These are phyloP conservation scores for Piromyces sp. DNA, from an alignment of 192 early-diverging fungal species.

Conservation along the genomic window DNA sequence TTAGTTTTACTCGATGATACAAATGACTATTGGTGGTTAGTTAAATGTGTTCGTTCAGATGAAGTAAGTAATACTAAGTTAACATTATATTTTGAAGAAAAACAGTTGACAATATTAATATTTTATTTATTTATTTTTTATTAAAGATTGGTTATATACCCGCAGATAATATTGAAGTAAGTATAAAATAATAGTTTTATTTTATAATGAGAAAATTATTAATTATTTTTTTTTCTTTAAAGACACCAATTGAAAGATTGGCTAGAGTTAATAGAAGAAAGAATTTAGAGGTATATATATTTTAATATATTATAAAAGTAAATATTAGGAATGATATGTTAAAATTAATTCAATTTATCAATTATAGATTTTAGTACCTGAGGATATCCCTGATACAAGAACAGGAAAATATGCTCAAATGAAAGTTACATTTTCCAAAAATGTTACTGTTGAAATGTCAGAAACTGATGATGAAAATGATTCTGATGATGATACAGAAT, in stretches of 20 bases:
- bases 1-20: slow-evolving; percentile 63
- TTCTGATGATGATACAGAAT: not conserved
- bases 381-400: not conserved
- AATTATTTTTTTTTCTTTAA: not conserved
- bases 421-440: not conserved
- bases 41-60: slow-evolving; percentile 4
- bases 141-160: slow-evolving; percentile 70
- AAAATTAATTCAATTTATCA: too few species aligned
- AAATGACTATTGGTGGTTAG: slow-evolving; percentile 71
- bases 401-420: not conserved
- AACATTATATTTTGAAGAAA: slow-evolving; percentile 14
- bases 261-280: not conserved
- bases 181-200: too few species aligned
- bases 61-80: slow-evolving; percentile 9
- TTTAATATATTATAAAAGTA: too few species aligned
- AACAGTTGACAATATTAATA: too few species aligned
- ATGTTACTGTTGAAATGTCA: not conserved
- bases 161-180: slow-evolving; percentile 71
- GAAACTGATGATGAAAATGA: not conserved
- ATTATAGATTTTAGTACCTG: not conserved
- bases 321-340: too few species aligned
- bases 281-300: not conserved
- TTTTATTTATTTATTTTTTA: slow-evolving; percentile 3
- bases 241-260: not conserved
- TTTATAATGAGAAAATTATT: too few species aligned